Evolutionary conservation across 768 basidiomycete species (phyloP).

Genomic region (Phylloporus rhodoxanthus): DNA sequence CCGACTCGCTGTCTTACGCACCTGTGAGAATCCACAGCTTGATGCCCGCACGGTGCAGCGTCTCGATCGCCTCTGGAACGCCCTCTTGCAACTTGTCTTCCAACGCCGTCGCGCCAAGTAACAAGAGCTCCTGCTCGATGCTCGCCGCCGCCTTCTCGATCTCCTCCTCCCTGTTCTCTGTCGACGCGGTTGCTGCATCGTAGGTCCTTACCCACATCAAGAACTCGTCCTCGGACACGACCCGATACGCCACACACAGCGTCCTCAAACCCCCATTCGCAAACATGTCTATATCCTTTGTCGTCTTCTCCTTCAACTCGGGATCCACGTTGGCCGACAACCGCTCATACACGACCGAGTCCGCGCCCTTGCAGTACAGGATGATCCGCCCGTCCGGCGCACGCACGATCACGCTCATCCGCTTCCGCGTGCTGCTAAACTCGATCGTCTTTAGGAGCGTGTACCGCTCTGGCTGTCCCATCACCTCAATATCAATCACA

Average conservation of each 20-base stretch:
- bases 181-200: conserved; percentile 73
- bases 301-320: conserved; percentile 67
- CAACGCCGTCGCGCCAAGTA: conserved; percentile 91
- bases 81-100: conserved; percentile 98
- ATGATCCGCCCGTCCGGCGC: conserved; percentile 76
- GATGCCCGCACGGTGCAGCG: conserved; percentile 87
- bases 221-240: conserved; percentile 80
- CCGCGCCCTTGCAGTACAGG: conserved; percentile 95
- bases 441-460: conserved; percentile 77
- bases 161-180: conserved; percentile 82
- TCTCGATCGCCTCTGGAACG: conserved; percentile 93
- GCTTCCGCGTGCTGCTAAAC: conserved; percentile 90
- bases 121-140: conserved; percentile 76
- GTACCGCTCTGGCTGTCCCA: conserved; percentile 84
- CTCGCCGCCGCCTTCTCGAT: conserved; percentile 81
- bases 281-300: conserved; percentile 85
- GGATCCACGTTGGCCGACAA: conserved; percentile 72
- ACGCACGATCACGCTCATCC: conserved; percentile 91
- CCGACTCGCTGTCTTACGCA: conserved; percentile 26
- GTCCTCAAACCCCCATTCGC: conserved; percentile 92
- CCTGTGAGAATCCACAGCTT: conserved; percentile 98
- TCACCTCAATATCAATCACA: conserved; percentile 79
- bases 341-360: conserved; percentile 88
- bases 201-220: conserved; percentile 70
- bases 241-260: conserved; percentile 79